A percentile compares a stretch with the other conserved stretches of the same genome.
These are phyloP conservation scores for carrot (Daucus carota) DNA, from an alignment of 129 eudicot genomes.

Conservation along the genomic window DH1_v3.0 NC_030384.2:38641001-38641500, in stretches of 20 bases:
- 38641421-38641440: slow-evolving; percentile 4
- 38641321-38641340: not conserved
- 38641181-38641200: not conserved
- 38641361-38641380: slow-evolving; percentile 1
- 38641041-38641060: slow-evolving; percentile 5
- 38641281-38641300: not conserved
- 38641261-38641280: slow-evolving; percentile 1
- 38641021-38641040: not conserved
- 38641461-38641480: not conserved
- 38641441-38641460: not conserved
- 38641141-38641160: not conserved
- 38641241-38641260: not conserved
- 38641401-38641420: not conserved
- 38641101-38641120: not conserved
- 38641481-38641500: not conserved
- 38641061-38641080: slow-evolving; percentile 1
- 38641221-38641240: not conserved
- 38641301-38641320: not conserved
- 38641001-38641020: not conserved
- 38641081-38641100: not conserved
- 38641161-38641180: not conserved
- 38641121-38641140: not conserved
- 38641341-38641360: not conserved
- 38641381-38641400: not conserved
- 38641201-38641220: slow-evolving; percentile 2